phyloP scores from a whole-genome alignment of 805 yeast species.

The Brettanomyces anomalus region DNA sequence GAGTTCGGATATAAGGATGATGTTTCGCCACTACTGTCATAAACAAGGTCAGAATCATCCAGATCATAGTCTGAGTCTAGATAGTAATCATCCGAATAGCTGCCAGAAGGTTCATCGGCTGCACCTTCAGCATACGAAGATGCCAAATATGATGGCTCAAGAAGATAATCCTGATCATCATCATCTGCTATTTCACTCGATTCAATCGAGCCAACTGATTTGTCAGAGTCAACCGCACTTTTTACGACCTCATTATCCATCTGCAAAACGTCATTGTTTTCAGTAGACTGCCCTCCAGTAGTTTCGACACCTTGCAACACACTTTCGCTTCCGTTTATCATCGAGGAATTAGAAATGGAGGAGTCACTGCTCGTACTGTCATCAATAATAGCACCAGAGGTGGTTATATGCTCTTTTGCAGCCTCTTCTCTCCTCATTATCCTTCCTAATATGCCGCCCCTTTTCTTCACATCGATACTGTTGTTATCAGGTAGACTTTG shows the following conservation, averaged over 20 bases:
- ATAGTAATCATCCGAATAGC: conserved; percentile 7
- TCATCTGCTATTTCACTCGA: conserved; percentile 21
- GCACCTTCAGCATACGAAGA: background rate
- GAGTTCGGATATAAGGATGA: conserved; percentile 4
- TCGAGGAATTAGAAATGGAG: conserved; percentile 4
- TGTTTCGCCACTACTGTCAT: conserved; percentile 9
- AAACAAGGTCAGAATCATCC: conserved; percentile 18
- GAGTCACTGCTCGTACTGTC: conserved; percentile 5
- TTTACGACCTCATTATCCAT: background rate
- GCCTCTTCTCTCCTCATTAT: background rate
- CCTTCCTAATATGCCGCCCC: background rate
- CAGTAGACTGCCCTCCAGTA: background rate
- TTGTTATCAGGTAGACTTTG: too few relatives aligned
- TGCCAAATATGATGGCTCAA: background rate
- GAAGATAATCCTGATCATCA: conserved; percentile 9
- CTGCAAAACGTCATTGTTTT: background rate
- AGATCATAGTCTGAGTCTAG: conserved; percentile 22
- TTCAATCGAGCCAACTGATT: conserved; percentile 12
- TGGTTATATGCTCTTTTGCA: background rate
- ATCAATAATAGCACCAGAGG: background rate
- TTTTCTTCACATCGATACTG: too few relatives aligned
- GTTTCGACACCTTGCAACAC: background rate
- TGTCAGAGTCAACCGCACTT: background rate
- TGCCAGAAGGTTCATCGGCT: conserved; percentile 4
- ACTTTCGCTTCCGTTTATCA: background rate